Conservation (phyloP, 768 basidiomycete species). For the Mycena kentingensis region DNA sequence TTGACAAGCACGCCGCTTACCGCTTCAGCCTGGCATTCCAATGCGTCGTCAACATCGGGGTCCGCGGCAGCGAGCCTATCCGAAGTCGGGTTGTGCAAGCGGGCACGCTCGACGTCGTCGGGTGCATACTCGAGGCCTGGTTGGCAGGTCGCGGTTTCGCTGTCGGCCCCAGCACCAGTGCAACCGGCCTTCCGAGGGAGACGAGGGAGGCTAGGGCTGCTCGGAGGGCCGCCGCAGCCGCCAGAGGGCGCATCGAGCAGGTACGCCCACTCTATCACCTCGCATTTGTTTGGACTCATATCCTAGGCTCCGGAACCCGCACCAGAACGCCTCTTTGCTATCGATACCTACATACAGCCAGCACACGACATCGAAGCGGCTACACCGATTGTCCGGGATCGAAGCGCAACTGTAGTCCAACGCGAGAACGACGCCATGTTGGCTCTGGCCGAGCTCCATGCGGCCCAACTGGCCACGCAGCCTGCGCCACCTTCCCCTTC, state of each 20-base stretch:
- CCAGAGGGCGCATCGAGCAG: constrained; percentile 31
- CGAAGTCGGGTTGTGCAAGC: constrained; percentile 92
- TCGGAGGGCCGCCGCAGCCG: constrained; percentile 58
- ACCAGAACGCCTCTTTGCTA: constrained; percentile 11
- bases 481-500: constrained; percentile 15
- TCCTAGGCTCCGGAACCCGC: background rate
- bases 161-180: constrained; percentile 77
- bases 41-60: constrained; percentile 96
- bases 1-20: constrained; percentile 84
- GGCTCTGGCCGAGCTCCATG: constrained; percentile 4
- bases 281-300: background rate
- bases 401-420: constrained; percentile 22
- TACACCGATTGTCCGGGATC: constrained; percentile 20
- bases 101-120: constrained; percentile 90
- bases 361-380: constrained; percentile 13
- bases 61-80: constrained; percentile 91
- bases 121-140: constrained; percentile 93
- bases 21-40: constrained; percentile 94
- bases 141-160: constrained; percentile 85
- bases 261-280: constrained; percentile 1
- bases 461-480: constrained; percentile 5
- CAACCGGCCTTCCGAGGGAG: constrained; percentile 73
- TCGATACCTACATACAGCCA: constrained; percentile 8
- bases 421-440: constrained; percentile 9
- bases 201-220: constrained; percentile 65